Conservation (phyloP, 306 rosid species). For the Sesbania bispinosa region DNA sequence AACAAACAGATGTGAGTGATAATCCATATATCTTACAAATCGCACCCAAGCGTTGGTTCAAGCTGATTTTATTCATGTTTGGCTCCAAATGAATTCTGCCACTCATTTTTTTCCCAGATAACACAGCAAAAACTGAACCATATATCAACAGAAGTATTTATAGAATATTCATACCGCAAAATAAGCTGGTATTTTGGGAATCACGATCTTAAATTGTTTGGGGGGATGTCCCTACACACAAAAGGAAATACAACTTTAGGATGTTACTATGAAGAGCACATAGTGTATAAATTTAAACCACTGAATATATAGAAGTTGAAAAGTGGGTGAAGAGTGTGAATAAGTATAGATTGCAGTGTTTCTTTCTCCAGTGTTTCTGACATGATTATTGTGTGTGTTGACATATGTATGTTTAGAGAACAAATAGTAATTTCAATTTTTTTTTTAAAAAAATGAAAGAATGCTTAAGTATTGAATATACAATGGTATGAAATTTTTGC, state of each 20-base stretch:
- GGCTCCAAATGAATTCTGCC: neutral
- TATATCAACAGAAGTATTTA: neutral
- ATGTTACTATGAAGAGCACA: constrained; percentile 5
- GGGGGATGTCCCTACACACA: constrained; percentile 29
- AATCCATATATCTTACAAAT: constrained; percentile 19
- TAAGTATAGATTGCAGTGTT: neutral
- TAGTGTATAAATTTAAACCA: neutral
- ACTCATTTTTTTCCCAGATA: neutral
- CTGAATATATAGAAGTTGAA: neutral
- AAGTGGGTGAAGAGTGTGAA: neutral
- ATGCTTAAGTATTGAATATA: neutral
- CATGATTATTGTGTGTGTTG: neutral
- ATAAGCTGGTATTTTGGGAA: constrained; percentile 35
- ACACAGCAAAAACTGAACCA: neutral
- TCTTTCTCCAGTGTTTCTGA: neutral
- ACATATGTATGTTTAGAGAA: neutral
- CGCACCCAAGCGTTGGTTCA: neutral
- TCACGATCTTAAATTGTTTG: constrained; percentile 26
- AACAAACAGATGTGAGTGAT: no score
- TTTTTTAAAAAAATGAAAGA: neutral
- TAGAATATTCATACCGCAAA: constrained; percentile 29
- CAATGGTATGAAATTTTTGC: neutral
- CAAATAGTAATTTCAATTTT: neutral
- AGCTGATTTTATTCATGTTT: neutral
- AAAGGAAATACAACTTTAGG: neutral